Base-by-base conservation (phyloP, 2,329 filamentous ascomycete genomes). In the Mycocentrospora acerina region DNA sequence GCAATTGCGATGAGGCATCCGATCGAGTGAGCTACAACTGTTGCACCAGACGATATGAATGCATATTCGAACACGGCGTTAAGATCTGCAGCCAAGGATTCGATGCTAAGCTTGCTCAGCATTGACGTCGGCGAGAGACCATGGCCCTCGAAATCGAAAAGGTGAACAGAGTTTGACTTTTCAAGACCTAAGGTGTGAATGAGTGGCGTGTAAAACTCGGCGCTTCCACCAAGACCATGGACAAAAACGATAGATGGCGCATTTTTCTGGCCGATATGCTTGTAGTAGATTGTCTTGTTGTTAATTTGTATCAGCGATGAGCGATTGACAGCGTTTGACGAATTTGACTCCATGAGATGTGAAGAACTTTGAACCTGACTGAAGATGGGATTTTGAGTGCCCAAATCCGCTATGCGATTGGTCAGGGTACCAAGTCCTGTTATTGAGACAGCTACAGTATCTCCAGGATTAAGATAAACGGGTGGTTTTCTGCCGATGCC, bases 121-220 rank as follows among this genome's bases (percentile, higher is more conserved):
- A 77, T 71, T 7, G 68, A 70, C 0, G 77, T 79, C 0, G 77
- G 76, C 1, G 74, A 76, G 6, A 76, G 62, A 1, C 78, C 78
- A 44, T 80, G 77, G 3, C 78, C 78, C 57, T 81, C 78, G 3
- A 81, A 62, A 44, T 81, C 79, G 40, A 73, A 72, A 0, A 78
- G 52, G 42, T 76, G 71, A 5, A 71, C 42, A 1, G 51, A 62
- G 46, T 68, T 57, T 2, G 55, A 49, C 10, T 57, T 44, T 4
- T 47, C 39, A 8, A 70, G 60, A 3, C 39, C 48, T 1, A 74
- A 47, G 2, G 53, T 46, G 1, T 62, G 44, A 17, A 77, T 62
- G 6, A 80, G 52, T 0, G 78, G 75, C 0, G 53, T 59, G 54
- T 68, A 80, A 48, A 63, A 73, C 4, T 71, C 66, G 3, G 63